A percentile compares a stretch with the other conserved stretches of the same genome.
Evolutionary conservation across 129 eudicot species (phyloP).

Genomic region (Tagetes patula): DNA sequence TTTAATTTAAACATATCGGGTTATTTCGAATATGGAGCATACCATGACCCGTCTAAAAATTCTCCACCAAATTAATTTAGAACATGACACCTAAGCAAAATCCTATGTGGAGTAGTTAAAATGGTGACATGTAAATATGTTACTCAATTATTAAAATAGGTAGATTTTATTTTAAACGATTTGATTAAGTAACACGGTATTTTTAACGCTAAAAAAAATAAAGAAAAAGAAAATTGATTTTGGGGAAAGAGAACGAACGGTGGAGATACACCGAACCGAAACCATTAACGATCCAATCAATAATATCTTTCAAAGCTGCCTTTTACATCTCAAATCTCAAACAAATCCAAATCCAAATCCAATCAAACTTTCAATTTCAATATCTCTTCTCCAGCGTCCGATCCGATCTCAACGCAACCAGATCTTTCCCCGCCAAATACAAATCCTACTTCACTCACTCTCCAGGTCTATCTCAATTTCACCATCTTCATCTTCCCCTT

Average conservation of each 20-base stretch:
- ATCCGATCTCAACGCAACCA: conserved; percentile 46
- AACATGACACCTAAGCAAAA: too few species aligned
- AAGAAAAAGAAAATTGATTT: neutral
- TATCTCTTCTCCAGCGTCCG: conserved; percentile 61
- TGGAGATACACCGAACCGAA: conserved; percentile 21
- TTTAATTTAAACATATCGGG: too few species aligned
- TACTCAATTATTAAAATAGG: too few species aligned
- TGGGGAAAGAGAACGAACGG: conserved; percentile 32
- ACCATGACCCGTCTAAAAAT: too few species aligned
- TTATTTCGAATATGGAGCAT: too few species aligned
- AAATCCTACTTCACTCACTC: conserved; percentile 26
- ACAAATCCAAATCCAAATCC: conserved; percentile 16
- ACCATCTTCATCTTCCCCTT: conserved; percentile 22
- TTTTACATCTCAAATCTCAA: neutral
- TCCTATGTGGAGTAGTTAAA: too few species aligned
- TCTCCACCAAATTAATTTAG: too few species aligned
- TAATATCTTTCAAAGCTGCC: conserved; percentile 21
- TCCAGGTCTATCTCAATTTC: conserved; percentile 9
- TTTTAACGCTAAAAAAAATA: too few species aligned
- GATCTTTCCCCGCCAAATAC: conserved; percentile 39
- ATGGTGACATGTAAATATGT: too few species aligned
- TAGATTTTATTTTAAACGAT: too few species aligned
- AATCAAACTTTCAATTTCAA: neutral
- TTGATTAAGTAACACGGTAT: too few species aligned
- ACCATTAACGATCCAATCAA: conserved; percentile 21